Evolutionary conservation across 176 grass and related monocot genomes (phyloP).

Genomic region (Themeda triandra): DNA sequence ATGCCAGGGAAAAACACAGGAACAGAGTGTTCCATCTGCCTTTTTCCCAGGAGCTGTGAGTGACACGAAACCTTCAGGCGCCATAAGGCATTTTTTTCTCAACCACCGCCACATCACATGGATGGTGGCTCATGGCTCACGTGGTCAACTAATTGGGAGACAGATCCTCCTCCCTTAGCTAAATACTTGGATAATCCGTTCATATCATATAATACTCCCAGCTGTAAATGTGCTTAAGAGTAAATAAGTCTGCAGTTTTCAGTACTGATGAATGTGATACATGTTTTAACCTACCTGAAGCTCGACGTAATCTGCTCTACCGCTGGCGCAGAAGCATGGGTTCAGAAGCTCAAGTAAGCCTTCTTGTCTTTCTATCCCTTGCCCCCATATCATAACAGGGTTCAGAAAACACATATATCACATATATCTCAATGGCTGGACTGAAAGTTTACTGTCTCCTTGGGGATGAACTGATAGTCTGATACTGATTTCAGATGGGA

Average conservation of each 20-base stretch:
- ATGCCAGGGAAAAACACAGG: slow-evolving; percentile 3
- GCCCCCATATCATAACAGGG: neutral
- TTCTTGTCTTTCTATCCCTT: neutral
- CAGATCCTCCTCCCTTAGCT: neutral
- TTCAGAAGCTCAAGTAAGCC: slow-evolving; percentile 86
- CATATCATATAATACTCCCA: neutral
- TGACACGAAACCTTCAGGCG: neutral
- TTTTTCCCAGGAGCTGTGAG: neutral
- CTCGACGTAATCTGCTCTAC: slow-evolving; percentile 83
- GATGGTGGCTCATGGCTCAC: neutral
- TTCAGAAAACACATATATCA: too few species aligned
- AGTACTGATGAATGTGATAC: neutral
- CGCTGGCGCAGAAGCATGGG: slow-evolving; percentile 66
- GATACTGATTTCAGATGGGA: slow-evolving; percentile 36
- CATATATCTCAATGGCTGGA: neutral
- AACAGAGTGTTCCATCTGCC: neutral
- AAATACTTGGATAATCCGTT: neutral
- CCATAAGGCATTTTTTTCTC: neutral
- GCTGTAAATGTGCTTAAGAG: neutral
- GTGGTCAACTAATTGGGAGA: neutral
- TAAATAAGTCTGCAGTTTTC: neutral
- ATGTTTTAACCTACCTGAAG: slow-evolving; percentile 11
- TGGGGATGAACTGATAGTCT: neutral
- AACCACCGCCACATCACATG: neutral
- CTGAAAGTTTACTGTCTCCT: neutral